Evolutionary conservation across 75 land plant genomes (phyloP), one percentile per base, ranked within the genome.

Genomic region (Picea glauca): DNA sequence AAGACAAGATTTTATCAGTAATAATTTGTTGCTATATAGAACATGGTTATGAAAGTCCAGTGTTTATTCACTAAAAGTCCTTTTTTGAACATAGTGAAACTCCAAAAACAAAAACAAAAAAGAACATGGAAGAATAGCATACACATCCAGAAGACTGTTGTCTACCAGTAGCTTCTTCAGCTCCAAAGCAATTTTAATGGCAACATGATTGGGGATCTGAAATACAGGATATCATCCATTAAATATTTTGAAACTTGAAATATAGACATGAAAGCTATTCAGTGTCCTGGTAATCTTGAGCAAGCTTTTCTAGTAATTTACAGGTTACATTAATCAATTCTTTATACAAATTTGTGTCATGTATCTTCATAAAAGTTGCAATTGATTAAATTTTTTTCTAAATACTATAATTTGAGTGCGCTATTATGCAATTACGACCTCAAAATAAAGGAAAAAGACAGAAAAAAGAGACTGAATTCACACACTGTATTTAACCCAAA

Each of bases 141-240:
- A 96, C 99, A 96, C 98, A 82, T 96, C 99, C 21, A 96, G 83
- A 78, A 96, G 90, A 85, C 97, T 96, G 83, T 94, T 96, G 81
- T 96, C 99, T 54, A 96, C 78, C 5, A 96, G 89, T 80, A 96
- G 84, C 88, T 96, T 96, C 79, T 96, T 96, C 76, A 96, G 91
- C 83, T 96, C 99, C 62, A 96, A 83, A 20, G 99, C 90, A 80
- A 96, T 96, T 74, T 96, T 96, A 63, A 96, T 84, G 1, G 99
- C 99, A 9, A 94, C 97, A 90, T 96, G 99, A 87, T 94, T 94
- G 73, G 99, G 99, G 31, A 96, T 96, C 99, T 96, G 95, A 58
- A 83, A 79, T 62, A 62, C 67, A 78, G 17, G 57, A 77, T 66
- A 76, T 70, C 74, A 35, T 11, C 54, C n/a, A 20, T 70, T 70